Percentiles rank a stretch among this genome's conserved stretches.
Evolutionary conservation across 257 asterid genomes (phyloP).

Genomic region (Catharanthus roseus): DNA sequence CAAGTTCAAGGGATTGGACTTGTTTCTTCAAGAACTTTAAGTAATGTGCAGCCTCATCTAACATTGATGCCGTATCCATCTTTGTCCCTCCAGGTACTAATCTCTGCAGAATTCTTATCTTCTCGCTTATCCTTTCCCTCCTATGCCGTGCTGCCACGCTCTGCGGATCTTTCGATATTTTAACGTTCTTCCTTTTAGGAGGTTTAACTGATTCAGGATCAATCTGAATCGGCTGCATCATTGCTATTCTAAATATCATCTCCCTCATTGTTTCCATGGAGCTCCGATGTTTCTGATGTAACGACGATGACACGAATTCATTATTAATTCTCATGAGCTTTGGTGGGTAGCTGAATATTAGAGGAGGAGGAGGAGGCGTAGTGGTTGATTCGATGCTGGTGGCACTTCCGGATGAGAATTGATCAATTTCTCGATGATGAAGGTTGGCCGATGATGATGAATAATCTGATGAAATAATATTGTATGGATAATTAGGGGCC

Average conservation of each 20-base stretch:
- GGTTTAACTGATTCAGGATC: slow-evolving; percentile 40
- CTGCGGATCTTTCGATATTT: slow-evolving; percentile 51
- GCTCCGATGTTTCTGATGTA: slow-evolving; percentile 24
- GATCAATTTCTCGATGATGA: too few relatives aligned
- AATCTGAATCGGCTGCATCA: slow-evolving; percentile 55
- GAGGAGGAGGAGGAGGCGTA: too few relatives aligned
- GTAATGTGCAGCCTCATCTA: slow-evolving; percentile 58
- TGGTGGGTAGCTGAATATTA: too few relatives aligned
- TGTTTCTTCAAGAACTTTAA: slow-evolving; percentile 50
- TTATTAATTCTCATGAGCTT: too few relatives aligned
- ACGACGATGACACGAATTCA: neutral
- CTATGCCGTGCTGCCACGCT: slow-evolving; percentile 56
- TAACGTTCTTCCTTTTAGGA: slow-evolving; percentile 51
- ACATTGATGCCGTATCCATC: slow-evolving; percentile 56
- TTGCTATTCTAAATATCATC: slow-evolving; percentile 45
- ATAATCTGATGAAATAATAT: slow-evolving; percentile 21
- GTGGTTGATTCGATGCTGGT: slow-evolving; percentile 11
- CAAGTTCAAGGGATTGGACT: slow-evolving; percentile 31
- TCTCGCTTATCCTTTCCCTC: slow-evolving; percentile 49
- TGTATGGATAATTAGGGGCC: neutral
- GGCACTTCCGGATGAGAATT: slow-evolving; percentile 22
- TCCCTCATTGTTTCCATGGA: slow-evolving; percentile 51
- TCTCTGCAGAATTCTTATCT: slow-evolving; percentile 44
- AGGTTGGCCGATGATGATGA: too few relatives aligned
- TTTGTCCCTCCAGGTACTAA: slow-evolving; percentile 63